Evolutionary conservation across 2,329 filamentous ascomycete species (phyloP).

Genomic region (Calcarisporium arbuscula): DNA sequence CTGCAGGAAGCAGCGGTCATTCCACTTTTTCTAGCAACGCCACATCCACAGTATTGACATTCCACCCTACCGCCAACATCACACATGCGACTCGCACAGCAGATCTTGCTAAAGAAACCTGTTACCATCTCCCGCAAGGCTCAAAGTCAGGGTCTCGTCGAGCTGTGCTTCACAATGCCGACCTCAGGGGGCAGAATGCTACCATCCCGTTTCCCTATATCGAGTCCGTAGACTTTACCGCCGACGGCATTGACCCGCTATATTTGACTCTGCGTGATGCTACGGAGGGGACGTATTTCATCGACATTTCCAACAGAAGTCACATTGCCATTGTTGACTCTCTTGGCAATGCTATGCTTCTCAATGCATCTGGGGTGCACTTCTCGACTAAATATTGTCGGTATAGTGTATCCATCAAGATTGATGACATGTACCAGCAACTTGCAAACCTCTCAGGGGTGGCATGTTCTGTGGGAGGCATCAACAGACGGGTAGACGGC

Average conservation of each 20-base stretch:
- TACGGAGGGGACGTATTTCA: conserved; percentile 17
- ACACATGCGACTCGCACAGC: conserved; percentile 25
- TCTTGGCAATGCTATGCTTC: conserved; percentile 23
- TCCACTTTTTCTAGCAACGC: too few relatives aligned
- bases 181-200: conserved; percentile 20
- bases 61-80: conserved; percentile 24
- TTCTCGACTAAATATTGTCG: conserved; percentile 27
- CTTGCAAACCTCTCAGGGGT: conserved; percentile 23
- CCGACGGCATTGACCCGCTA: conserved; percentile 22
- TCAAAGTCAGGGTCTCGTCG: conserved; percentile 17
- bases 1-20: too few relatives aligned
- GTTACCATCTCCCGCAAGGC: conserved; percentile 21
- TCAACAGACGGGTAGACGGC: conserved; percentile 15
- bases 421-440: conserved; percentile 27
- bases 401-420: conserved; percentile 24
- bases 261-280: conserved; percentile 26
- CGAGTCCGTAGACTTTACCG: conserved; percentile 28
- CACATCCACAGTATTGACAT: background rate
- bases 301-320: conserved; percentile 28
- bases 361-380: conserved; percentile 26
- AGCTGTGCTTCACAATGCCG: conserved; percentile 24
- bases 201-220: conserved; percentile 29
- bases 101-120: conserved; percentile 19
- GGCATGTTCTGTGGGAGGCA: conserved; percentile 19
- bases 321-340: conserved; percentile 24